Evolutionary conservation across 345 rosid species (phyloP).

Genomic region (Erysimum cheiranthoides): DNA sequence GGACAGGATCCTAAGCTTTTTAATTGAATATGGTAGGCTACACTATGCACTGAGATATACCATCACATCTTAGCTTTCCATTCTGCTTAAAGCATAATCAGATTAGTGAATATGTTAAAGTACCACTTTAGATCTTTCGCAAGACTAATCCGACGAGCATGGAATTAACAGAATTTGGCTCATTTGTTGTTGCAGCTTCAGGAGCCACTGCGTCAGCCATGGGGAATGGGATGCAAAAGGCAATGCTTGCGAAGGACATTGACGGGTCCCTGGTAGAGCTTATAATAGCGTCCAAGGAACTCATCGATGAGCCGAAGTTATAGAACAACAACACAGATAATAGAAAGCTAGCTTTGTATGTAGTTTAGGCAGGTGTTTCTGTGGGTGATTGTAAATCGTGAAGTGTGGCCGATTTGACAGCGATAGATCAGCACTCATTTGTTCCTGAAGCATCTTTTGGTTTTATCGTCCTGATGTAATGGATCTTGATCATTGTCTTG

Average conservation of each 20-base stretch:
- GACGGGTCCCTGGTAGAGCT: constrained; percentile 85
- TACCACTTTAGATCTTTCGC: neutral
- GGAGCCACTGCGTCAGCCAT: constrained; percentile 56
- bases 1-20: neutral
- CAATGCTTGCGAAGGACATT: constrained; percentile 83
- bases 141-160: constrained; percentile 10
- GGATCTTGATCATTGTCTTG: constrained; percentile 27
- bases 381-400: constrained; percentile 55
- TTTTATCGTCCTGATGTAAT: constrained; percentile 37
- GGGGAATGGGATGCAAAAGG: constrained; percentile 60
- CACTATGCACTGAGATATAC: neutral
- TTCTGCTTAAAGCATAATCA: neutral
- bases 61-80: neutral
- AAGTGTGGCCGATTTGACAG: constrained; percentile 42
- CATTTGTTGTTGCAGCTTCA: constrained; percentile 47
- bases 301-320: constrained; percentile 35
- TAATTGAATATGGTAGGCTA: neutral
- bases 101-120: neutral
- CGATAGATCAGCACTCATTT: constrained; percentile 35
- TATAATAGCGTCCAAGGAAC: constrained; percentile 12
- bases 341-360: constrained; percentile 51
- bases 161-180: neutral
- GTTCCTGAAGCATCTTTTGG: constrained; percentile 37
- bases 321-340: constrained; percentile 28
- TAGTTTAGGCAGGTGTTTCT: constrained; percentile 47